A percentile compares a stretch with the other conserved stretches of the same genome.
phyloP scores from a whole-genome alignment of 768 basidiomycete species.

The Tricholoma furcatifolium region DNA sequence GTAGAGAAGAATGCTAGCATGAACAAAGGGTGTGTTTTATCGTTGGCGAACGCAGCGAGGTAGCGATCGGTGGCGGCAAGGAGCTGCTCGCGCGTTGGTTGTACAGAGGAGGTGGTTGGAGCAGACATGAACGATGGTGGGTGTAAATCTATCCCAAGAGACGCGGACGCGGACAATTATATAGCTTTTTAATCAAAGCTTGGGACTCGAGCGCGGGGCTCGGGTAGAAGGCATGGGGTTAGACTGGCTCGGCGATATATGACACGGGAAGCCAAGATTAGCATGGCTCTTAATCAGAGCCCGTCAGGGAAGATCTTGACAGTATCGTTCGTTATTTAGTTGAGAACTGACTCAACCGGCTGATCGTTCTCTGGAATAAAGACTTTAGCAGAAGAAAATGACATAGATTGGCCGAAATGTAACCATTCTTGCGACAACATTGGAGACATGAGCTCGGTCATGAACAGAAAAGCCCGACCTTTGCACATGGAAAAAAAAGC shows the following conservation, averaged over 20 bases:
- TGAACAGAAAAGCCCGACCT: too few species aligned
- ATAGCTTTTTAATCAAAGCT: conserved; percentile 12
- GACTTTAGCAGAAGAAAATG: too few species aligned
- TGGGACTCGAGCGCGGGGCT: conserved; percentile 18
- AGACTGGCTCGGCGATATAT: conserved; percentile 14
- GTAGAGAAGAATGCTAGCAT: conserved; percentile 41
- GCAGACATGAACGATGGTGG: background rate
- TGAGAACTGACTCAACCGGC: background rate
- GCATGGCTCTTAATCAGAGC: conserved; percentile 5
- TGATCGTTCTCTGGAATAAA: background rate
- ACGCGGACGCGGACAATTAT: conserved; percentile 20
- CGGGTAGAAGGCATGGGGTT: conserved; percentile 35
- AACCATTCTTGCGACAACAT: too few species aligned
- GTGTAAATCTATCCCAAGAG: background rate
- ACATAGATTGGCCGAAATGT: too few species aligned
- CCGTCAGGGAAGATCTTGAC: conserved; percentile 1
- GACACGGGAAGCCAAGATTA: conserved; percentile 14
- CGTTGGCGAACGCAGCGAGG: conserved; percentile 35
- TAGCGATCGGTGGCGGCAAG: conserved; percentile 32
- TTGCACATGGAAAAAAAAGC: too few species aligned
- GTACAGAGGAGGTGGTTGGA: conserved; percentile 3
- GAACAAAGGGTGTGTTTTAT: conserved; percentile 27
- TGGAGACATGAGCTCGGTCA: too few species aligned
- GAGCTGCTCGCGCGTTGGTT: conserved; percentile 28
- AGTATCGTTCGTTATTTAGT: background rate